Base-by-base conservation (phyloP, 306 rosid genomes). In the Begonia fuchsioides region DNA sequence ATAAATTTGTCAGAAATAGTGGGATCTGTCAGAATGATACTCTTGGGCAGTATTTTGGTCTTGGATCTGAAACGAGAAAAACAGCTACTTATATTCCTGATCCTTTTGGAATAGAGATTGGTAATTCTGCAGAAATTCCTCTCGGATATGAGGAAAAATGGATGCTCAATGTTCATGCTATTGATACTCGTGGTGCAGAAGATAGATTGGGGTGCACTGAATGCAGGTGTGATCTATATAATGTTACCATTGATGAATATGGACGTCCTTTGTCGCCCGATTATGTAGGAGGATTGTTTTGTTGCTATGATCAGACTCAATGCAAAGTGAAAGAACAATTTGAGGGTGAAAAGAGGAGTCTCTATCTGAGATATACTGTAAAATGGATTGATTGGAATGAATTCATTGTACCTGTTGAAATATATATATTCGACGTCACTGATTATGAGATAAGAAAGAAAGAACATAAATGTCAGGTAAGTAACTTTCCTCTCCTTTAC, bases 301-400 rank as follows among this genome's bases (percentile, higher is more conserved):
- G 94, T 44, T 87, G 96, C 55, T 57, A 68, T 62, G 87, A 82
- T 62, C 5, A 60, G 13, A 45, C 81, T 0, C 80, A 58, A 13
- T 87, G 96, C 61, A 75, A 26, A 50, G 48, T 79, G 58, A 82
- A 20, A 26, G 63, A 72, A 57, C 73, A 78, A 7, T 64, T 64
- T 62, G 41, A 68, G 32, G 70, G 78, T 15, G 64, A 54, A 16
- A 63, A 61, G 64, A 72, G 84, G 66, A 71, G 47, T 48, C 77
- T 87, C 49, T 82, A 72, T 63, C 13, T 87, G 47, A 77, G 54
- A 73, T 87, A 82, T 56, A 82, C 82, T 1, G 73, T 82, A 16
- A 61, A 75, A 56, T 87, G 92, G 96, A 57, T 77, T 26, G 92
- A 82, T 12, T 87, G 96, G 96, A 63, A 66, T 51, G 64, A 73